Evolutionary conservation across 1,284 basidiomycete species (phyloP).

Genomic region (Cryptococcus depauperatus): DNA sequence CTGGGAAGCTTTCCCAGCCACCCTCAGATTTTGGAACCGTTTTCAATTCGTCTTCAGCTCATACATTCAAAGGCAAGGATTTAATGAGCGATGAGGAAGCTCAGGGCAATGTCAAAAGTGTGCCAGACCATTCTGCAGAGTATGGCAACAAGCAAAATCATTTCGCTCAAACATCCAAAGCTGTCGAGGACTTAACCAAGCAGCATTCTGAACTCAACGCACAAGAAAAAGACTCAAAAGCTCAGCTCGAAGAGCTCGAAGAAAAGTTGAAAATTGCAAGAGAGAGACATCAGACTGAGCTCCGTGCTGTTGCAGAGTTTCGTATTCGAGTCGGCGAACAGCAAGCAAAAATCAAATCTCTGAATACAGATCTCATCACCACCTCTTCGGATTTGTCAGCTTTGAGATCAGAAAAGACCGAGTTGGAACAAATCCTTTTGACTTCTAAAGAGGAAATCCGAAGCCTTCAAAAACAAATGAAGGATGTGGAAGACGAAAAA

Average conservation of each 20-base stretch:
- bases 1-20: too few relatives aligned
- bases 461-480: constrained; percentile 76
- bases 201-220: constrained; percentile 41
- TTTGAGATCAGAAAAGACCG: constrained; percentile 78
- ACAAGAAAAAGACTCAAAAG: constrained; percentile 55
- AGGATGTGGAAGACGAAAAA: constrained; percentile 69
- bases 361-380: constrained; percentile 72
- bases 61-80: constrained; percentile 19
- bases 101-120: constrained; percentile 28
- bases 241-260: constrained; percentile 47
- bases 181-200: constrained; percentile 32
- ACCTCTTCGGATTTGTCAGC: constrained; percentile 89
- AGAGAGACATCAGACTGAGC: constrained; percentile 77
- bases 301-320: constrained; percentile 62
- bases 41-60: too few relatives aligned
- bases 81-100: constrained; percentile 41
- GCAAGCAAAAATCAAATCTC: constrained; percentile 63
- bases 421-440: constrained; percentile 78
- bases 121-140: constrained; percentile 50
- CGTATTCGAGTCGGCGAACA: constrained; percentile 67
- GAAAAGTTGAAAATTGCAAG: constrained; percentile 43
- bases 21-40: too few relatives aligned
- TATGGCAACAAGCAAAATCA: constrained; percentile 81
- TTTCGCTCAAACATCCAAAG: constrained; percentile 63
- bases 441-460: constrained; percentile 92